A percentile compares a stretch with the other conserved stretches of the same genome.
Evolutionary conservation across 2,329 filamentous ascomycete genomes (phyloP).

Genomic region (Aspergillus sp.): DNA sequence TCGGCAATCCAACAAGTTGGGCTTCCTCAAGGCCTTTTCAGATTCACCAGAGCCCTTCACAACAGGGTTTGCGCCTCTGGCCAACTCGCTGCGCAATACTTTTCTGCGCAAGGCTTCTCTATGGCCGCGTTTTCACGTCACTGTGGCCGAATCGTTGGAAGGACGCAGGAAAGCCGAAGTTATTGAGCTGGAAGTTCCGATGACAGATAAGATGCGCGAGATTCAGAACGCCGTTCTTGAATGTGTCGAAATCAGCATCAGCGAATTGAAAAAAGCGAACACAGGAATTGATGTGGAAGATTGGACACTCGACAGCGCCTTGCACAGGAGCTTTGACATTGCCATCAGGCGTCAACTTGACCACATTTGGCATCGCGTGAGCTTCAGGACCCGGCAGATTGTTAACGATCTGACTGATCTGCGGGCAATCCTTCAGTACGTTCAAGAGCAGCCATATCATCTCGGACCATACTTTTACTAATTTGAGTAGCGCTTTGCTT

Average conservation of each 20-base stretch:
- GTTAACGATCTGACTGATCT: conserved; percentile 82
- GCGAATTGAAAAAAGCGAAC: conserved; percentile 87
- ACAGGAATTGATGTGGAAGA: conserved; percentile 89
- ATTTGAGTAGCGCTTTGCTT: conserved; percentile 53
- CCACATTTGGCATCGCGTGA: conserved; percentile 94
- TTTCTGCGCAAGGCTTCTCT: conserved; percentile 83
- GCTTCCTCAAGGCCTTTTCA: conserved; percentile 93
- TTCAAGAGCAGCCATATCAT: not conserved
- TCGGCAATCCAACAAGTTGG: conserved; percentile 85
- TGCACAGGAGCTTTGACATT: conserved; percentile 87
- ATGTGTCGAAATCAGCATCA: conserved; percentile 90
- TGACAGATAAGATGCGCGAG: conserved; percentile 88
- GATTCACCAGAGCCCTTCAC: conserved; percentile 90
- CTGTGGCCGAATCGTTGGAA: conserved; percentile 82
- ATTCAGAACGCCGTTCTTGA: conserved; percentile 94
- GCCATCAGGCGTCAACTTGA: conserved; percentile 84
- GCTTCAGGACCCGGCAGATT: conserved; percentile 90
- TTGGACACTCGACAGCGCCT: conserved; percentile 88
- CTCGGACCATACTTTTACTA: conserved; percentile 4
- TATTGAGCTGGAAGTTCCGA: conserved; percentile 90
- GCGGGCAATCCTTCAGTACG: conserved; percentile 69
- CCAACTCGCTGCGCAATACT: conserved; percentile 85
- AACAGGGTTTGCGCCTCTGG: conserved; percentile 76
- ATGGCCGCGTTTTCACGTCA: conserved; percentile 89
- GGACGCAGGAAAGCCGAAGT: conserved; percentile 91